Conservation (phyloP, 2,329 filamentous ascomycete genomes). For the Xylaria sp. region DNA sequence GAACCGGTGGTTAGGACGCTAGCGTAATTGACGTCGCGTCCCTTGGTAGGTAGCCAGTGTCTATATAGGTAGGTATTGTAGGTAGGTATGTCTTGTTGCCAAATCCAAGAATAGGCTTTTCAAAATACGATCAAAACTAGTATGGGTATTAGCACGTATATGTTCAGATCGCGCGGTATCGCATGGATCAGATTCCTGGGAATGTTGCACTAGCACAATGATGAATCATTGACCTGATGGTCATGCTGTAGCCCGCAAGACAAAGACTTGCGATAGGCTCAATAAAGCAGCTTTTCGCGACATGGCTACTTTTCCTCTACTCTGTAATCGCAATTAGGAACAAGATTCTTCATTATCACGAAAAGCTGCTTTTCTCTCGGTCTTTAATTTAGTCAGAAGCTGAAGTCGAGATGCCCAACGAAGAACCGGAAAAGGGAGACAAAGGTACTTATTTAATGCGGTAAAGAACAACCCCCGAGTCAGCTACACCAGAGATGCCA, state of each 20-base stretch:
- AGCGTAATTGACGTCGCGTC: too few species aligned
- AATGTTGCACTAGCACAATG: conserved; percentile 20
- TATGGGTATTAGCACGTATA: neutral
- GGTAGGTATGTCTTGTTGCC: too few species aligned
- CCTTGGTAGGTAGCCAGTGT: too few species aligned
- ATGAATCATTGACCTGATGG: conserved; percentile 33
- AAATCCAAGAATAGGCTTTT: too few species aligned
- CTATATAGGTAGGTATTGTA: too few species aligned
- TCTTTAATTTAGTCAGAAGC: too few species aligned
- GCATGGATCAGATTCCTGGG: conserved; percentile 6
- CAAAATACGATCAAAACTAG: too few species aligned
- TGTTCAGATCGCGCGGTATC: neutral
- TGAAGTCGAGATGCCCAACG: conserved; percentile 14
- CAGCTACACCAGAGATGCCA: neutral
- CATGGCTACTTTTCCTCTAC: neutral
- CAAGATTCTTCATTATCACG: too few species aligned
- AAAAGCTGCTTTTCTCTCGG: too few species aligned
- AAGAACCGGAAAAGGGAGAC: conserved; percentile 30
- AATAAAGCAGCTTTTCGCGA: neutral
- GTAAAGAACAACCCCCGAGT: neutral
- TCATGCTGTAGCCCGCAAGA: conserved; percentile 5
- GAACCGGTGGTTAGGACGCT: too few species aligned
- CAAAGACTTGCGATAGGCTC: conserved; percentile 2
- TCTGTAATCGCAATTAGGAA: neutral
- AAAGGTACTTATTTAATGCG: too few species aligned